Evolutionary conservation across 345 rosid genomes (phyloP).

Genomic region (Alliaria petiolata): DNA sequence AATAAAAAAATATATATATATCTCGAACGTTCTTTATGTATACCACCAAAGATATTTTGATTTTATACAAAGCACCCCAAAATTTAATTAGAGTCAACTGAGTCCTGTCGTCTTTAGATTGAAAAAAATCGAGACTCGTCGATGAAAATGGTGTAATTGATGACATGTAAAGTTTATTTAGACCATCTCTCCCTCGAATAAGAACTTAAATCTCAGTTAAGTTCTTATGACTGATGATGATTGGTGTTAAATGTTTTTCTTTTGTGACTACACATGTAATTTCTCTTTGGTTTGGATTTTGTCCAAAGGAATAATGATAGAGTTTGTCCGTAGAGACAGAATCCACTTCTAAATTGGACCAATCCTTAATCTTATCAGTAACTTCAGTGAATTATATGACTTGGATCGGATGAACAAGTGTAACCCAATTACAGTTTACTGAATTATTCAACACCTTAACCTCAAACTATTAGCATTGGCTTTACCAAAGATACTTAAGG

Average conservation of each 20-base stretch:
- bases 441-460: too few species aligned
- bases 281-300: background rate
- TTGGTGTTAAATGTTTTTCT: background rate
- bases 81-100: background rate
- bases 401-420: too few species aligned
- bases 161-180: conserved; percentile 77
- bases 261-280: background rate
- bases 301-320: background rate
- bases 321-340: too few species aligned
- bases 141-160: too few species aligned
- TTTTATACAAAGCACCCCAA: background rate
- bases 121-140: conserved; percentile 38
- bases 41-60: background rate
- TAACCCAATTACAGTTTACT: too few species aligned
- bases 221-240: too few species aligned
- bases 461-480: too few species aligned
- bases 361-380: too few species aligned
- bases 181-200: conserved; percentile 75
- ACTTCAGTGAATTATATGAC: too few species aligned
- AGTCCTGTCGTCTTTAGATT: conserved; percentile 19
- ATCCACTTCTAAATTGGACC: too few species aligned
- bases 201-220: too few species aligned
- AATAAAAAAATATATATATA: background rate
- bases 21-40: background rate
- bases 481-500: too few species aligned